A percentile compares a stretch with the other conserved stretches of the same genome.
Conservation (phyloP, 202 grass and related monocot species). For the Schoenoplectus tabernaemontani region DNA sequence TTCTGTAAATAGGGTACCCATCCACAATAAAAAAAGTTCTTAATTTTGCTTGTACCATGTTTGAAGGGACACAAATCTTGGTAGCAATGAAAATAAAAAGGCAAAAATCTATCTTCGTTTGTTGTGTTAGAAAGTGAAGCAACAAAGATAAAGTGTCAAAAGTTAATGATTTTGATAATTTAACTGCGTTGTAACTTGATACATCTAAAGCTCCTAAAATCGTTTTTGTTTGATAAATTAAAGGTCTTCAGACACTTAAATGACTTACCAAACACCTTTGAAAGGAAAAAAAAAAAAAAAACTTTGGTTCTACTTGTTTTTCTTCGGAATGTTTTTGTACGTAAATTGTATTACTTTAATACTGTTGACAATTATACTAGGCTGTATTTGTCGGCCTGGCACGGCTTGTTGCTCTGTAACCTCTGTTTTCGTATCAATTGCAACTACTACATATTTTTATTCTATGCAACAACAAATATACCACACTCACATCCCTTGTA, state of each 20-base stretch:
- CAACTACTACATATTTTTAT: conserved; percentile 22
- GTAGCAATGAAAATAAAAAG: not conserved
- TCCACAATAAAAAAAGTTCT: not conserved
- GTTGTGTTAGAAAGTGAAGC: not conserved
- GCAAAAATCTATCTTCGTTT: not conserved
- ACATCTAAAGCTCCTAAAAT: not conserved
- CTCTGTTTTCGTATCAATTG: conserved; percentile 9
- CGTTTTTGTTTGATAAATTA: not conserved
- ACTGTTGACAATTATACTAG: not conserved
- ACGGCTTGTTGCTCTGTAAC: not conserved
- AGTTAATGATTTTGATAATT: not conserved
- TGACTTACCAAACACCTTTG: not conserved
- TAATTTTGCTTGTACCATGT: too few species aligned
- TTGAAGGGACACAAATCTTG: too few species aligned
- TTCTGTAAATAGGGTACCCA: not conserved
- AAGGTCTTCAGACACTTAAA: not conserved
- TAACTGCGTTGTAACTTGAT: not conserved
- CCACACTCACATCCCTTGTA: not conserved
- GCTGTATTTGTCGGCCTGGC: not conserved
- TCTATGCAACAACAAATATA: not conserved
- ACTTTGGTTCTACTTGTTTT: not conserved
- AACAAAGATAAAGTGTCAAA: not conserved
- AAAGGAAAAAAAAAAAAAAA: not conserved
- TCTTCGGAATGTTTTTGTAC: not conserved
- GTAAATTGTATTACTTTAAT: not conserved